These are phyloP conservation scores for Arabis hirsuta DNA, from an alignment of 345 rosid species.

Conservation along the genomic window DNA sequence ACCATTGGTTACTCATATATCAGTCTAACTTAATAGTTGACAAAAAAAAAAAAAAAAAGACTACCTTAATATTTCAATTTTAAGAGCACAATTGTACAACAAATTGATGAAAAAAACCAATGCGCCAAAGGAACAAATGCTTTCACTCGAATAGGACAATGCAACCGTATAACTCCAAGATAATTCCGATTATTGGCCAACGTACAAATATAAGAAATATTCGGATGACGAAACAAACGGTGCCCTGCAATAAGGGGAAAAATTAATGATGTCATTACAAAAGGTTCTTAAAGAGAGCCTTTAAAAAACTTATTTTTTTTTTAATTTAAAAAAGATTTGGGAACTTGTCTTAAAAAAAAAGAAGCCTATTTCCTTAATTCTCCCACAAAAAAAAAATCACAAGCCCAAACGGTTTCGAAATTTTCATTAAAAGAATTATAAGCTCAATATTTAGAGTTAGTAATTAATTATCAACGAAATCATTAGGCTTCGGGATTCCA, in stretches of 20 bases:
- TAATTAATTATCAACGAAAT: no score
- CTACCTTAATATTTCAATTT: background rate
- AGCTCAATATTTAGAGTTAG: no score
- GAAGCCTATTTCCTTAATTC: no score
- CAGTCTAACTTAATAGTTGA: no score
- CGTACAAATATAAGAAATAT: constrained; percentile 87
- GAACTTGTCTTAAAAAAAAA: no score
- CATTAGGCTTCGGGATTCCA: no score
- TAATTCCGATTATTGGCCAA: constrained; percentile 84
- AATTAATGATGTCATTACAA: background rate
- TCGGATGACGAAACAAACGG: constrained; percentile 73
- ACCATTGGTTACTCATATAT: no score
- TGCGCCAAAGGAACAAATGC: background rate
- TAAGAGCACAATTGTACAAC: background rate
- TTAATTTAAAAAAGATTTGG: no score
- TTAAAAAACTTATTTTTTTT: background rate
- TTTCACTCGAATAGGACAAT: constrained; percentile 79
- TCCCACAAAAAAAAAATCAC: no score
- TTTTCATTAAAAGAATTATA: no score
- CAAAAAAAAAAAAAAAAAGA: no score
- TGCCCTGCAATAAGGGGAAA: constrained; percentile 59
- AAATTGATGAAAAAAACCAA: background rate
- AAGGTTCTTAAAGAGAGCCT: constrained; percentile 6
- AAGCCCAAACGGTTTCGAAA: no score
- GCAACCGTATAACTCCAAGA: constrained; percentile 73